Evolutionary conservation across 2,329 filamentous ascomycete genomes (phyloP).

Genomic region (Trichoderma arundinaceum): DNA sequence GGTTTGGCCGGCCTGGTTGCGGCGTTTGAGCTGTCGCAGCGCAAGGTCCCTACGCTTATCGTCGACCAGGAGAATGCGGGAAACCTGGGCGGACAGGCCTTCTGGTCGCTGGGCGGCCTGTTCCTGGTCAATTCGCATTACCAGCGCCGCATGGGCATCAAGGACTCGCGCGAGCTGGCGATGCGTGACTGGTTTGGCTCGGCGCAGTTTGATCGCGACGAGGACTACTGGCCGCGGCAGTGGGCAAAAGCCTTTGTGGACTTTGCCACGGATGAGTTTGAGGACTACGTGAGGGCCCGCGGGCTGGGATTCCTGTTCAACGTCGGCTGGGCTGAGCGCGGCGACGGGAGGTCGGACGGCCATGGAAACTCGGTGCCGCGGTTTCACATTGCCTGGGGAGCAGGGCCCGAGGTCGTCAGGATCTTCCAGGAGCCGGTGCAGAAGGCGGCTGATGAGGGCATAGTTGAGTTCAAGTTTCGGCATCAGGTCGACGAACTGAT

Average conservation of each 20-base stretch:
- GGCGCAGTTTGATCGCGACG: constrained; percentile 63
- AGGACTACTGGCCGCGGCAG: constrained; percentile 63
- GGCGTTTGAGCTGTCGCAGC: constrained; percentile 60
- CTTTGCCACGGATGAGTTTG: constrained; percentile 65
- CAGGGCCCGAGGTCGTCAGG: constrained; percentile 64
- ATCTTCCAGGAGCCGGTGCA: constrained; percentile 62
- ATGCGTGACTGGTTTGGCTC: constrained; percentile 64
- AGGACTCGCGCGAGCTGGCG: constrained; percentile 62
- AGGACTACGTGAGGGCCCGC: constrained; percentile 59
- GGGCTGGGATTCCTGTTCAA: constrained; percentile 60
- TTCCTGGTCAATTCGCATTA: constrained; percentile 64
- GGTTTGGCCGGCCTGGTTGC: constrained; percentile 66
- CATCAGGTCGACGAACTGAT: constrained; percentile 64
- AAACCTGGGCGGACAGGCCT: constrained; percentile 66
- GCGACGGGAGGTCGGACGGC: constrained; percentile 59
- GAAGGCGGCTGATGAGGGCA: constrained; percentile 57
- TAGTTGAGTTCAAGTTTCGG: constrained; percentile 61
- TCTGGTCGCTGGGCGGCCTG: constrained; percentile 67
- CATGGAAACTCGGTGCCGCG: constrained; percentile 67
- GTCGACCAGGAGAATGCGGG: constrained; percentile 64
- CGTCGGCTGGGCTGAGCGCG: constrained; percentile 67
- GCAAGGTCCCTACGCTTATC: constrained; percentile 56
- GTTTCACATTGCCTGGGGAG: constrained; percentile 68
- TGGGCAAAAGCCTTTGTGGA: constrained; percentile 70
- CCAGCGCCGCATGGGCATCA: constrained; percentile 64